Percentiles rank a stretch among this genome's conserved stretches.
phyloP scores from a whole-genome alignment of 2,329 filamentous ascomycete genomes.

The Karstenula rhodostoma region DNA sequence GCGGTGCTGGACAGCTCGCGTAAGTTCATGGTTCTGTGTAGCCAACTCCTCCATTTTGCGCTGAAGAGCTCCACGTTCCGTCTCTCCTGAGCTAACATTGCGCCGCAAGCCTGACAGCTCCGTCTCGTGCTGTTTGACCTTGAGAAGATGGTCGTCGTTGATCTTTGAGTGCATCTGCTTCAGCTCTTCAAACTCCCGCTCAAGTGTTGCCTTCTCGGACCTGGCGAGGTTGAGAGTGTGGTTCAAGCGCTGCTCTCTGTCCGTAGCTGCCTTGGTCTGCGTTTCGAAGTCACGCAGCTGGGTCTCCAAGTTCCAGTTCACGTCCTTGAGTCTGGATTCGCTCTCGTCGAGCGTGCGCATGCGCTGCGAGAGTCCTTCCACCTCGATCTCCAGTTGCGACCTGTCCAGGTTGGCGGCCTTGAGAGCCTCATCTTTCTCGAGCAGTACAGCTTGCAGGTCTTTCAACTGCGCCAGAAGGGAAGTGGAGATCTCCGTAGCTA shows the following conservation, averaged over 20 bases:
- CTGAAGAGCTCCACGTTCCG: constrained; percentile 79
- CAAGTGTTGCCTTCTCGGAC: constrained; percentile 77
- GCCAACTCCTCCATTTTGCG: constrained; percentile 88
- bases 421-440: constrained; percentile 87
- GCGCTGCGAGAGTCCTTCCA: constrained; percentile 79
- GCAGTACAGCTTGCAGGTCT: constrained; percentile 82
- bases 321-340: constrained; percentile 95
- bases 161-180: constrained; percentile 81
- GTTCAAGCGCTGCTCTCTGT: constrained; percentile 82
- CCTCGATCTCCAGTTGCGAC: constrained; percentile 81
- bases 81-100: constrained; percentile 78
- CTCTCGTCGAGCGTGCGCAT: constrained; percentile 88
- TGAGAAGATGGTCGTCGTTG: constrained; percentile 78
- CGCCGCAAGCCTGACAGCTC: constrained; percentile 86
- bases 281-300: constrained; percentile 84
- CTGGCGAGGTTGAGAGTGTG: constrained; percentile 74
- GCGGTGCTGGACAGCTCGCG: constrained; percentile 80
- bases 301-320: constrained; percentile 97
- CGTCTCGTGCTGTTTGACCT: constrained; percentile 84
- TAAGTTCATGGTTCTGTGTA: constrained; percentile 89
- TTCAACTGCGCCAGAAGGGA: constrained; percentile 93
- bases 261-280: constrained; percentile 76
- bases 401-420: constrained; percentile 78
- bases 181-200: constrained; percentile 91
- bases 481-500: constrained; percentile 97